Conservation (phyloP, 164 flowering plant genomes). For the Vitis vinifera region ASM3070453v1 NC_081805.1:5407001-5407500, state of each 20-base stretch:
- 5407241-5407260: constrained; percentile 96
- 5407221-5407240: constrained; percentile 22
- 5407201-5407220: not conserved
- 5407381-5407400: constrained; percentile 98
- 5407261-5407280: constrained; percentile 88
- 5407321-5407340: constrained; percentile 89
- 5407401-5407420: constrained; percentile 76
- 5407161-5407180: no score
- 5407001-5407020: no score
- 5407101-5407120: no score
- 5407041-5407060: no score
- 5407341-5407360: constrained; percentile 95
- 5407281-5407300: constrained; percentile 88
- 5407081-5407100: no score
- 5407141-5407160: no score
- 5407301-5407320: constrained; percentile 83
- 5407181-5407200: no score
- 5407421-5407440: constrained; percentile 94
- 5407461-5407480: constrained; percentile 38
- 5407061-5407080: no score
- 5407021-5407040: no score
- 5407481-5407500: not conserved
- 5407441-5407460: constrained; percentile 90
- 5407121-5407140: no score
- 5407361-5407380: constrained; percentile 87